phyloP scores from a whole-genome alignment of 2,329 filamentous ascomycete species.

The Colletotrichum endophyticum region DNA sequence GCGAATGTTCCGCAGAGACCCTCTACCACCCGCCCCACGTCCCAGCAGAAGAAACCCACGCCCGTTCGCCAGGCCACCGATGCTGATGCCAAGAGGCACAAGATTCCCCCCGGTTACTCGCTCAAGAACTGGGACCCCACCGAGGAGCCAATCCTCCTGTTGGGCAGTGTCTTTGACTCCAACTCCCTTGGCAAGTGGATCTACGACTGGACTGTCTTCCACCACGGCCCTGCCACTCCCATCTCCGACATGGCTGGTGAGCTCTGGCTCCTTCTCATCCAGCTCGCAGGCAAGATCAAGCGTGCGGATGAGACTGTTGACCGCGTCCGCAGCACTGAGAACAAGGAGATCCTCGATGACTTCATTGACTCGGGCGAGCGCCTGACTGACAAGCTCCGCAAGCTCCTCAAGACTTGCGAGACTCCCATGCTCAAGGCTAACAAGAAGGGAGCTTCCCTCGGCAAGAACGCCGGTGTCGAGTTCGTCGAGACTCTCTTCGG shows the following conservation, averaged over 20 bases:
- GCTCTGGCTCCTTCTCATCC: slow-evolving; percentile 92
- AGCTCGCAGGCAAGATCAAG: slow-evolving; percentile 93
- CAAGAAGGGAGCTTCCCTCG: slow-evolving; percentile 78
- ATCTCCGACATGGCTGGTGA: slow-evolving; percentile 93
- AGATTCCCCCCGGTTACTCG: slow-evolving; percentile 88
- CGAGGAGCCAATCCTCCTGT: slow-evolving; percentile 90
- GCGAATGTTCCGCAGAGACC: slow-evolving; percentile 56
- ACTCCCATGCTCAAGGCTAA: slow-evolving; percentile 87
- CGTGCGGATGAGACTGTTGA: slow-evolving; percentile 79
- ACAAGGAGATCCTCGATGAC: slow-evolving; percentile 82
- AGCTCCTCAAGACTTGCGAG: slow-evolving; percentile 89
- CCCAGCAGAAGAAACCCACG: slow-evolving; percentile 43
- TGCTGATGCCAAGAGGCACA: slow-evolving; percentile 65
- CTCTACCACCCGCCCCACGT: slow-evolving; percentile 55
- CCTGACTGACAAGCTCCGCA: slow-evolving; percentile 83
- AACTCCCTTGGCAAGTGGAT: slow-evolving; percentile 99
- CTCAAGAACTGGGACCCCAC: slow-evolving; percentile 98
- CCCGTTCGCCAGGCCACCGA: slow-evolving; percentile 56
- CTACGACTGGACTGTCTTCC: slow-evolving; percentile 98
- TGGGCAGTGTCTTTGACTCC: slow-evolving; percentile 95
- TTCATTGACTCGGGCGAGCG: slow-evolving; percentile 90
- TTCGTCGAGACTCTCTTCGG: slow-evolving; percentile 97
- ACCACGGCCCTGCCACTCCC: slow-evolving; percentile 79
- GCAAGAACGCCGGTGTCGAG: slow-evolving; percentile 90
- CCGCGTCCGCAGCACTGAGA: slow-evolving; percentile 74